Conservation (phyloP, 2,329 filamentous ascomycete genomes). For the Sclerotinia subarctica region DNA sequence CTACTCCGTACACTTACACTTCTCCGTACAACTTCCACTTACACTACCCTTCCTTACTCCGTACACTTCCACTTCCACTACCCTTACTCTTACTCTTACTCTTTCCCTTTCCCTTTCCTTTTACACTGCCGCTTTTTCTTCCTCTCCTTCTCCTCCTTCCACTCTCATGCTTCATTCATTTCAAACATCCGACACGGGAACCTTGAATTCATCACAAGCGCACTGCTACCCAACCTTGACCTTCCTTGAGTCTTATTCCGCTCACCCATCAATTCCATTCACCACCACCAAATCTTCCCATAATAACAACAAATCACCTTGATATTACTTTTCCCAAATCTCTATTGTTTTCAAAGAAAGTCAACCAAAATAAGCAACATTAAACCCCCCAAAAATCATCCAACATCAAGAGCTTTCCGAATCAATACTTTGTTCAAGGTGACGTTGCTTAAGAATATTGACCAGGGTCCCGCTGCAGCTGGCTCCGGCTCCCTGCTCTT, state of each 20-base stretch:
- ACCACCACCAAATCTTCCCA: background rate
- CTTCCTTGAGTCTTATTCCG: background rate
- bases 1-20: no score
- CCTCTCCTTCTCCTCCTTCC: no score
- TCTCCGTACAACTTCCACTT: no score
- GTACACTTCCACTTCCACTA: no score
- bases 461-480: constrained; percentile 20
- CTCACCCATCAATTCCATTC: background rate
- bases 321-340: background rate
- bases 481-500: constrained; percentile 22
- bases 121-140: background rate
- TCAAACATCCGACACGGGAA: background rate
- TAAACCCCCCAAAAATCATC: background rate
- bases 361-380: background rate
- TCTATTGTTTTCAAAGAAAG: background rate
- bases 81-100: background rate
- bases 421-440: background rate
- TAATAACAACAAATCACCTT: background rate
- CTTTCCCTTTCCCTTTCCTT: background rate
- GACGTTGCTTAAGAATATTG: constrained; percentile 13
- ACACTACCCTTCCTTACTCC: no score
- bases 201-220: constrained; percentile 1
- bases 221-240: background rate
- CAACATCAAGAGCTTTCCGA: background rate
- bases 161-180: background rate